Evolutionary conservation across 108 stramenopile genomes (phyloP).

Genomic region (Fragilaria radians): DNA sequence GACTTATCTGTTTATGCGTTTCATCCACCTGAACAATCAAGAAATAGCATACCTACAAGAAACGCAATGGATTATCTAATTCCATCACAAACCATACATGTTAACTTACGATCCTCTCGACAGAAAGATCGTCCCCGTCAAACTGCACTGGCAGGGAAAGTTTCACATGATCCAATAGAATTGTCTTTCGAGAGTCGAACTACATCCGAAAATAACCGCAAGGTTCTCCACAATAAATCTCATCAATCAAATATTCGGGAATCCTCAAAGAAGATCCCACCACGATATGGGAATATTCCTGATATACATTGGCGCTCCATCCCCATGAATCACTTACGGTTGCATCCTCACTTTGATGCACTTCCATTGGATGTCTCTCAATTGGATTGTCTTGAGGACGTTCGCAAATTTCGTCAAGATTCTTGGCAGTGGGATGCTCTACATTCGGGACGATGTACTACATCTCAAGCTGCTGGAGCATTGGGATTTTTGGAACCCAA

Average conservation of each 20-base stretch:
- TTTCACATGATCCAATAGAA: neutral
- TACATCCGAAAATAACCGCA: neutral
- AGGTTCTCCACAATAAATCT: neutral
- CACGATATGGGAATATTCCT: constrained; percentile 51
- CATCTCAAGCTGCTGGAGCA: constrained; percentile 72
- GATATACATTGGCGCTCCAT: constrained; percentile 74
- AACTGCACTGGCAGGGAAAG: neutral
- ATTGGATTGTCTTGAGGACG: constrained; percentile 57
- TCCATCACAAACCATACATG: too few relatives aligned
- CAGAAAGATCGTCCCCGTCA: neutral
- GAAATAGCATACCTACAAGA: neutral
- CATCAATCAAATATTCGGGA: neutral
- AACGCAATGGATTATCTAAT: neutral
- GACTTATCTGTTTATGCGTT: neutral
- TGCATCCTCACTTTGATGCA: constrained; percentile 63
- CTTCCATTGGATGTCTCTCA: constrained; percentile 42
- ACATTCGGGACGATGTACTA: constrained; percentile 77
- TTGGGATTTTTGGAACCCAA: constrained; percentile 61
- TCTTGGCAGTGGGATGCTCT: constrained; percentile 88
- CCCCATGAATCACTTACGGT: constrained; percentile 70
- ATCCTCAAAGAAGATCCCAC: neutral
- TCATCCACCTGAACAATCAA: neutral
- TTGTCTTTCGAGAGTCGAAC: neutral
- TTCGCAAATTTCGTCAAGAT: constrained; percentile 73
- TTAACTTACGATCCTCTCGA: too few relatives aligned